These are phyloP conservation scores for Metschnikowia proteae DNA, from an alignment of 805 yeast genomes.

Conservation along the genomic window DNA sequence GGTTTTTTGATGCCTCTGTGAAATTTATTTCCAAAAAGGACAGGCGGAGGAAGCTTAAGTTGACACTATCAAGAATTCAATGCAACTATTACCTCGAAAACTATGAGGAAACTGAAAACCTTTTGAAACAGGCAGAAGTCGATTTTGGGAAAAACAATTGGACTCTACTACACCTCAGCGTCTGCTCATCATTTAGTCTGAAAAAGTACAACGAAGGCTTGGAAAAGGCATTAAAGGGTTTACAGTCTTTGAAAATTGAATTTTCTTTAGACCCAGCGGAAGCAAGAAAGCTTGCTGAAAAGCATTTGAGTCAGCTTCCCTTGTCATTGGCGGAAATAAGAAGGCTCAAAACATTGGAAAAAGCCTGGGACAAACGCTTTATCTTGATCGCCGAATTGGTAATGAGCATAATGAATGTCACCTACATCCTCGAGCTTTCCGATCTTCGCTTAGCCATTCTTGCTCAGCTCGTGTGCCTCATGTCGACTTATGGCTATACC, in stretches of 20 bases:
- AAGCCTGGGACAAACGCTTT: slow-evolving; percentile 24
- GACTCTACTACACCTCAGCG: slow-evolving; percentile 32
- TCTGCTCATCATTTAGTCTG: slow-evolving; percentile 33
- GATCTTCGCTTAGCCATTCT: slow-evolving; percentile 30
- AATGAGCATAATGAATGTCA: slow-evolving; percentile 34
- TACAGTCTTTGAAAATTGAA: slow-evolving; percentile 34
- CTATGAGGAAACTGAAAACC: slow-evolving; percentile 32
- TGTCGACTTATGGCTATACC: slow-evolving; percentile 39
- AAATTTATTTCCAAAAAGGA: slow-evolving; percentile 22
- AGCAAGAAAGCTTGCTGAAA: slow-evolving; percentile 19
- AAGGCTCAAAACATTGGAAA: slow-evolving; percentile 20
- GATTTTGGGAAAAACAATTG: slow-evolving; percentile 34
- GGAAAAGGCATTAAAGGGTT: slow-evolving; percentile 30
- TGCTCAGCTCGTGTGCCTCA: slow-evolving; percentile 30
- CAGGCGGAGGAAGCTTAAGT: slow-evolving; percentile 20
- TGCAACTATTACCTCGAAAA: slow-evolving; percentile 26
- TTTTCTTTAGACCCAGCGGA: slow-evolving; percentile 25
- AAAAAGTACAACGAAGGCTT: slow-evolving; percentile 31
- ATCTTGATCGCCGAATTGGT: slow-evolving; percentile 39
- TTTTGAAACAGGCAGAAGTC: slow-evolving; percentile 29
- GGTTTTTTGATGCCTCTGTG: slow-evolving; percentile 37
- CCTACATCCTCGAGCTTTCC: slow-evolving; percentile 24
- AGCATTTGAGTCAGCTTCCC: slow-evolving; percentile 31
- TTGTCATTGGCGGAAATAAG: slow-evolving; percentile 38
- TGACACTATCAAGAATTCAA: slow-evolving; percentile 32